phyloP scores from a whole-genome alignment of 2,329 filamentous ascomycete genomes.

The Diplodia intermedia region DNA sequence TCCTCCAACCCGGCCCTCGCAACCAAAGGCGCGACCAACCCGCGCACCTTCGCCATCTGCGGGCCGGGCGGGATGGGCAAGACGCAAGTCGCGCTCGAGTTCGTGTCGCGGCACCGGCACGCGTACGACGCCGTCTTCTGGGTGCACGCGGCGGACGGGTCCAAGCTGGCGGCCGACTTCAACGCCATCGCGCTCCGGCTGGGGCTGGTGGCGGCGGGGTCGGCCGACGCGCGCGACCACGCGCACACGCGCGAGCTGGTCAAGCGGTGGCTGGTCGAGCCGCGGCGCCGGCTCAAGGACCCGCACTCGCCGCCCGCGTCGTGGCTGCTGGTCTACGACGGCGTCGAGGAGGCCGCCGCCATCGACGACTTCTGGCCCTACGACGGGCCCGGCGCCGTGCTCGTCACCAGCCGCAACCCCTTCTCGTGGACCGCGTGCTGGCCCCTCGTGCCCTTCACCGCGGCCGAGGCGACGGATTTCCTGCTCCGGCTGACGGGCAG shows the following conservation, averaged over 20 bases:
- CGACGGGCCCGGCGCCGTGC: conserved; percentile 33
- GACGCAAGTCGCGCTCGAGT: conserved; percentile 40
- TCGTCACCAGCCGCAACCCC: conserved; percentile 35
- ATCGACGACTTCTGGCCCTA: conserved; percentile 34
- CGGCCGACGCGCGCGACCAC: conserved; percentile 32
- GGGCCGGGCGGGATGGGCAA: conserved; percentile 42
- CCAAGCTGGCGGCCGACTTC: conserved; percentile 32
- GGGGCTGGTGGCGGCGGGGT: conserved; percentile 27
- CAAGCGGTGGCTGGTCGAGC: conserved; percentile 34
- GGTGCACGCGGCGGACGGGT: conserved; percentile 31
- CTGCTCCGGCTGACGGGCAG: neutral
- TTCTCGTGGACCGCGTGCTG: neutral
- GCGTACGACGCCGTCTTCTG: conserved; percentile 35
- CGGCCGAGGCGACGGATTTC: neutral
- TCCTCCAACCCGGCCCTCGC: neutral
- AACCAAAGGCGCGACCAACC: neutral
- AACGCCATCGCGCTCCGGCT: conserved; percentile 31
- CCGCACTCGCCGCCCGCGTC: conserved; percentile 6
- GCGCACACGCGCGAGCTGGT: conserved; percentile 20
- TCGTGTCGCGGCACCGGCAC: conserved; percentile 19
- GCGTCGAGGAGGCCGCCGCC: conserved; percentile 19
- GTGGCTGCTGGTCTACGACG: conserved; percentile 36
- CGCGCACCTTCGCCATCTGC: conserved; percentile 33
- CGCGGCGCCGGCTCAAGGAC: neutral
- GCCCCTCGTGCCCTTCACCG: neutral